phyloP scores from a whole-genome alignment of 73 alveolate species.

The Stentor roeselii region DNA sequence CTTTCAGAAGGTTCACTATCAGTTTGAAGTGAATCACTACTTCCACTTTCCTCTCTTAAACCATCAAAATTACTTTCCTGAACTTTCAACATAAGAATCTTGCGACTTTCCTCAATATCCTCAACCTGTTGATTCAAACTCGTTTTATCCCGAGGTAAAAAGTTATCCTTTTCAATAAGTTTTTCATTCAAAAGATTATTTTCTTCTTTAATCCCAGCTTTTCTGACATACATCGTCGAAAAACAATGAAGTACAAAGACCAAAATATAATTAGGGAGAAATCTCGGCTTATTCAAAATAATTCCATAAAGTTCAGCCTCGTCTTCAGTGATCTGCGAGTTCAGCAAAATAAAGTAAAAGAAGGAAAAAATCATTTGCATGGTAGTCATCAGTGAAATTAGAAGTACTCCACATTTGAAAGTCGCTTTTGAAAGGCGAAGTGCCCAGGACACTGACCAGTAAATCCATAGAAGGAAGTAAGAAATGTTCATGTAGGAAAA shows the following conservation, averaged over 20 bases:
- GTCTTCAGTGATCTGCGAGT: neutral
- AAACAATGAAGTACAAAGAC: conserved; percentile 13
- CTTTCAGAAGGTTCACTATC: neutral
- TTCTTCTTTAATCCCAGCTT: conserved; percentile 5
- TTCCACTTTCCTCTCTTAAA: neutral
- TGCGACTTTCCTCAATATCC: neutral
- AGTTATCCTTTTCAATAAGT: neutral
- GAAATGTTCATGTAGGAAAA: neutral
- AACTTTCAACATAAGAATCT: neutral
- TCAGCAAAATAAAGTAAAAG: neutral
- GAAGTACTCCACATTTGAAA: neutral
- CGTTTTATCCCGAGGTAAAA: neutral
- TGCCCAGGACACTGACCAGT: neutral
- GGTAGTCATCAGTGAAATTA: neutral
- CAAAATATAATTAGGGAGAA: neutral
- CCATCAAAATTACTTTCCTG: neutral
- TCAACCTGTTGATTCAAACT: neutral
- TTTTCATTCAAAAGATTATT: neutral
- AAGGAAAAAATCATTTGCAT: neutral
- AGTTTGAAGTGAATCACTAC: neutral
- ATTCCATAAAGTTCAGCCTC: neutral
- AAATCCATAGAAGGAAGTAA: neutral
- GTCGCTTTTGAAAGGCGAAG: neutral
- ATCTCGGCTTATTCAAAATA: neutral
- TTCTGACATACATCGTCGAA: conserved; percentile 13